Percentiles rank a stretch among this genome's conserved stretches.
These are phyloP conservation scores for Clathrus columnatus DNA, from an alignment of 768 basidiomycete species.

Conservation along the genomic window DNA sequence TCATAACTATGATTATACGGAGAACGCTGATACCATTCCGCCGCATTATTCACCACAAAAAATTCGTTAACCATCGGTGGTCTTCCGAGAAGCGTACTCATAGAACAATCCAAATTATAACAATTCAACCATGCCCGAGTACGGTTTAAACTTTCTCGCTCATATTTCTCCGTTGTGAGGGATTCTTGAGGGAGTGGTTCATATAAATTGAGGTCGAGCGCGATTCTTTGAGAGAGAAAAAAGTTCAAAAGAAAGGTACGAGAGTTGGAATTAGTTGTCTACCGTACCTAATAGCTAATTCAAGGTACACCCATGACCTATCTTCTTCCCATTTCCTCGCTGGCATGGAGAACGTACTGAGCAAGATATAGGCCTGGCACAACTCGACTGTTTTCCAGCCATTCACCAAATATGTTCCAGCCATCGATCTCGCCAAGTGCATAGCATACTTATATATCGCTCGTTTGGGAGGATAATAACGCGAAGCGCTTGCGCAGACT, in stretches of 20 bases:
- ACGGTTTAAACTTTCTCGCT: constrained; percentile 77
- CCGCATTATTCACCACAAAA: constrained; percentile 60
- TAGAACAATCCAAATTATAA: constrained; percentile 80
- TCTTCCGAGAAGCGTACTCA: constrained; percentile 83
- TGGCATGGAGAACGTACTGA: constrained; percentile 74
- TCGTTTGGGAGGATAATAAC: constrained; percentile 60
- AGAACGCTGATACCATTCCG: constrained; percentile 68
- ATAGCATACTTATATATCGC: constrained; percentile 82
- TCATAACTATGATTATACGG: constrained; percentile 61
- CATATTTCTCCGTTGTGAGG: constrained; percentile 63
- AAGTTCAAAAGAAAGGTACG: not conserved
- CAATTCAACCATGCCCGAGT: constrained; percentile 86
- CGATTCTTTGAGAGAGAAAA: constrained; percentile 43
- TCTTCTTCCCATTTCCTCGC: constrained; percentile 85
- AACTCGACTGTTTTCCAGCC: constrained; percentile 81
- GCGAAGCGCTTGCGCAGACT: constrained; percentile 83
- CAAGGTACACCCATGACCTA: constrained; percentile 81
- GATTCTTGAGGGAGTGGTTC: constrained; percentile 45
- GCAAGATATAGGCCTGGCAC: constrained; percentile 82
- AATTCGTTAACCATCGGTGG: constrained; percentile 83
- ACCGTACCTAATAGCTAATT: constrained; percentile 66
- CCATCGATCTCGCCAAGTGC: constrained; percentile 80
- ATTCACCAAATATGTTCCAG: constrained; percentile 69
- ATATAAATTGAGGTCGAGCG: constrained; percentile 82
- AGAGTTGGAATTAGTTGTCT: too few relatives aligned